Evolutionary conservation across 2,329 filamentous ascomycete genomes (phyloP).

Genomic region (Pseudofabraea citricarpa): DNA sequence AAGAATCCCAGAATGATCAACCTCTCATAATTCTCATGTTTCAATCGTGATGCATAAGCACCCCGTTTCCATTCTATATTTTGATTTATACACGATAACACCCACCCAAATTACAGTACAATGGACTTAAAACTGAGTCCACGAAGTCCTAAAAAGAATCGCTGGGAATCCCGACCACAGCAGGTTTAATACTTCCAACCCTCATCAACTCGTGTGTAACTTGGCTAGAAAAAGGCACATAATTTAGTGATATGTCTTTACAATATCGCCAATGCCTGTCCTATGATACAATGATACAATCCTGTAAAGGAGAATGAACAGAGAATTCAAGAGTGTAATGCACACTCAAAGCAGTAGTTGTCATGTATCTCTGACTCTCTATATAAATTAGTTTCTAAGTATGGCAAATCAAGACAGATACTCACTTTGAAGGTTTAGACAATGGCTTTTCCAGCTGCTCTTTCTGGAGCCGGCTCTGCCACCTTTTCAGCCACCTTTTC

Average conservation of each 20-base stretch:
- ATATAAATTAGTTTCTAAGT: no score
- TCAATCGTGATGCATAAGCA: no score
- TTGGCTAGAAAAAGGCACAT: background rate
- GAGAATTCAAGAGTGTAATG: background rate
- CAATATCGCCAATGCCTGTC: background rate
- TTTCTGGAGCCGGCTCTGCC: background rate
- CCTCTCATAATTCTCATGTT: no score
- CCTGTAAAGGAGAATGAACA: background rate
- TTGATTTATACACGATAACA: background rate
- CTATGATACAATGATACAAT: background rate
- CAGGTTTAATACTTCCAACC: background rate
- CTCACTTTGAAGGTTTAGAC: background rate
- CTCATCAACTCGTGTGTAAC: slow-evolving; percentile 1
- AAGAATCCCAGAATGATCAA: no score
- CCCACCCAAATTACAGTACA: slow-evolving; percentile 1
- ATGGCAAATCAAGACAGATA: no score
- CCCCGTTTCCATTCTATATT: background rate
- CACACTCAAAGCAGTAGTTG: background rate
- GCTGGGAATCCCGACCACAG: background rate
- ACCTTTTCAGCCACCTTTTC: background rate
- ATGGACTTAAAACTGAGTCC: no score
- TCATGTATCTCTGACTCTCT: no score
- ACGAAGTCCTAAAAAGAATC: no score
- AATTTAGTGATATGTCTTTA: background rate
- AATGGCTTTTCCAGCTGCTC: background rate